These are phyloP conservation scores for Kappamyces sp. DNA, from an alignment of 192 early-diverging fungal species.

Conservation along the genomic window DNA sequence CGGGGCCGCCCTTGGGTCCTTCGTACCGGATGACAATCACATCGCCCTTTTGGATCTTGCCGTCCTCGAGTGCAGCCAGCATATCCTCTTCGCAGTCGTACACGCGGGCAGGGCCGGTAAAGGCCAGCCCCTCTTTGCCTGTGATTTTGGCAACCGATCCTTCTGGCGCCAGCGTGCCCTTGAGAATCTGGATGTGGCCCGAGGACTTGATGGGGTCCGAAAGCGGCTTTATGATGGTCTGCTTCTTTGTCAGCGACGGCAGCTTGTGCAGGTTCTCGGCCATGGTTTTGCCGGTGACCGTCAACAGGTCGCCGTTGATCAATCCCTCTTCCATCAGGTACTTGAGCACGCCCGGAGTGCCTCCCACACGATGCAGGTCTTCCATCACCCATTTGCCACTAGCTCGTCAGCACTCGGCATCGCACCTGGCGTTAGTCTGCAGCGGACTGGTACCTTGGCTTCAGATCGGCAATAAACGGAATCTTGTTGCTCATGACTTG, in stretches of 20 bases:
- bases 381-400: slow-evolving; percentile 98
- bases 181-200: slow-evolving; percentile 92
- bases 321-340: slow-evolving; percentile 80
- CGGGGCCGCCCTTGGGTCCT: slow-evolving; percentile 96
- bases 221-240: slow-evolving; percentile 82
- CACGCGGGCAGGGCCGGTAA: slow-evolving; percentile 81
- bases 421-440: background rate
- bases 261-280: slow-evolving; percentile 81
- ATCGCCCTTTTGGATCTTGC: slow-evolving; percentile 86
- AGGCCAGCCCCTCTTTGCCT: slow-evolving; percentile 93
- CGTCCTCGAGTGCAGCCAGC: slow-evolving; percentile 78
- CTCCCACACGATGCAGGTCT: slow-evolving; percentile 87
- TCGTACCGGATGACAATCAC: slow-evolving; percentile 95
- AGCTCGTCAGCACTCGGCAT: slow-evolving; percentile 1
- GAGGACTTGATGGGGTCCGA: slow-evolving; percentile 84
- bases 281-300: slow-evolving; percentile 95
- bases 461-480: slow-evolving; percentile 96
- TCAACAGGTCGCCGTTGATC: slow-evolving; percentile 83
- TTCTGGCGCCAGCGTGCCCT: slow-evolving; percentile 90
- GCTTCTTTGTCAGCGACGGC: slow-evolving; percentile 69
- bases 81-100: slow-evolving; percentile 92
- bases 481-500: slow-evolving; percentile 81
- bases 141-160: slow-evolving; percentile 99
- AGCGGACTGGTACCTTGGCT: slow-evolving; percentile 58
- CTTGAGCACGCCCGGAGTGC: slow-evolving; percentile 91